phyloP scores from a whole-genome alignment of 495 filamentous ascomycete species.

The Penicillium desertorum region DNA sequence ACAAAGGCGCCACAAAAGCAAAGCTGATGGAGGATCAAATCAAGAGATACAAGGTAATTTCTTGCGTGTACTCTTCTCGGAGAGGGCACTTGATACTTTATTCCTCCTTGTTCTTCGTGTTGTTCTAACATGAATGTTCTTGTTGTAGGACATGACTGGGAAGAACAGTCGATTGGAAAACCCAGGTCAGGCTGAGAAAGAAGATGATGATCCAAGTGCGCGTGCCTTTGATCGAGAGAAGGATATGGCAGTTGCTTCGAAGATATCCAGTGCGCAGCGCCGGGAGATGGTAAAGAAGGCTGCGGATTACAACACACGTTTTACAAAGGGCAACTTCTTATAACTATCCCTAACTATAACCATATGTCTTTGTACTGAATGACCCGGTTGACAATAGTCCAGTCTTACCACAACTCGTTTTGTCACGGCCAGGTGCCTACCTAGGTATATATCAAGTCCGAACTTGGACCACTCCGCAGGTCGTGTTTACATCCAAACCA shows the following conservation, averaged over 20 bases:
- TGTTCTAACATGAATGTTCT: not conserved
- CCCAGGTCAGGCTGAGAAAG: conserved; percentile 56
- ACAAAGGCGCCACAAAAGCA: conserved; percentile 18
- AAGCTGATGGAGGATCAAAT: conserved; percentile 51
- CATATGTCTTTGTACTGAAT: too few species aligned
- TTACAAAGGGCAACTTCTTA: conserved; percentile 70
- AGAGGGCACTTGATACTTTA: not conserved
- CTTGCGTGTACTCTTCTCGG: not conserved
- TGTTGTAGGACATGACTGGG: conserved; percentile 55
- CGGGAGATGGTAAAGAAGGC: conserved; percentile 79
- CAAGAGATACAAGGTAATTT: conserved; percentile 56
- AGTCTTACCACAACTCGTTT: too few species aligned
- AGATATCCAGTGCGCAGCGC: conserved; percentile 70
- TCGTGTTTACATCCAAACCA: too few species aligned
- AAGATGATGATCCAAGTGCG: conserved; percentile 90
- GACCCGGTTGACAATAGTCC: too few species aligned
- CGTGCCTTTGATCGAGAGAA: conserved; percentile 91
- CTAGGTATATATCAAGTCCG: too few species aligned
- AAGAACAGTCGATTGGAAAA: conserved; percentile 65
- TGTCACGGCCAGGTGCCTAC: too few species aligned
- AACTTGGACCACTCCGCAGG: too few species aligned
- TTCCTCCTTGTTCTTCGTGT: not conserved
- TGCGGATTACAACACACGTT: conserved; percentile 78
- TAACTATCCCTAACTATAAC: not conserved
- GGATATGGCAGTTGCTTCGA: conserved; percentile 78